Evolutionary conservation across 768 basidiomycete genomes (phyloP), one percentile per base, ranked within the genome.

Genomic region (Lactarius vividus): DNA sequence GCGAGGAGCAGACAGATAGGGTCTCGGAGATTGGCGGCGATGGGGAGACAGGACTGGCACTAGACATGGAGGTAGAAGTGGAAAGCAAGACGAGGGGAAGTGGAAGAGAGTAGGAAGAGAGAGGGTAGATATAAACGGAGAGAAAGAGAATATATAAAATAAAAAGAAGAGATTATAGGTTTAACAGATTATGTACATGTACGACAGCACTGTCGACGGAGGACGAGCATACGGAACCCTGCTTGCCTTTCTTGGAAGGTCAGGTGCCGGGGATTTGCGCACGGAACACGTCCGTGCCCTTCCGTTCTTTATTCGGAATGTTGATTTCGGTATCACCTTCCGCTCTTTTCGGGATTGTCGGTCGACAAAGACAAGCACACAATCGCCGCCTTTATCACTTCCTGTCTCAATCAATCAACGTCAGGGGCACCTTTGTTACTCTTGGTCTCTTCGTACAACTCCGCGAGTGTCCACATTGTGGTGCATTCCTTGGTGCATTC

Each of bases 111-210:
- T 13, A 33, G 35, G 18, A 29, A 37, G 28, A n/a, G 35, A 28
- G 6, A 29, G 10, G 20, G 26, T n/a, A 35, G 20, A 40, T 20
- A 29, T 7, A n/a, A 28, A 28, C 6, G n/a, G 52, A 9, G 35
- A 8, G 13, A 23, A 15, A 16, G 46, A n/a, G 15, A 52, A 4
- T 40, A 20, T 31, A 26, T n/a, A 29, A n/a, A 46, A 16, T 44
- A 16, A 1, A 18, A 49, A 29, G 57, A 29, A 63, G 57, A n/a
- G 20, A 31, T 52, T 52, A 49, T 49, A 11, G n/a, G 11, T 23
- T 52, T 52, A 44, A 23, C 18, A 44, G 44, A 56, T 65, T 65
- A 61, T 62, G 60, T 66, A 62, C 57, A 62, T 58, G 15, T 46
- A 29, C 37, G 56, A 58, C 16, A 31, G 31, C 6, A 35, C 35